Conservation (phyloP, 371 early-diverging fungal genomes). For the Lichtheimia hyalospora region DNA sequence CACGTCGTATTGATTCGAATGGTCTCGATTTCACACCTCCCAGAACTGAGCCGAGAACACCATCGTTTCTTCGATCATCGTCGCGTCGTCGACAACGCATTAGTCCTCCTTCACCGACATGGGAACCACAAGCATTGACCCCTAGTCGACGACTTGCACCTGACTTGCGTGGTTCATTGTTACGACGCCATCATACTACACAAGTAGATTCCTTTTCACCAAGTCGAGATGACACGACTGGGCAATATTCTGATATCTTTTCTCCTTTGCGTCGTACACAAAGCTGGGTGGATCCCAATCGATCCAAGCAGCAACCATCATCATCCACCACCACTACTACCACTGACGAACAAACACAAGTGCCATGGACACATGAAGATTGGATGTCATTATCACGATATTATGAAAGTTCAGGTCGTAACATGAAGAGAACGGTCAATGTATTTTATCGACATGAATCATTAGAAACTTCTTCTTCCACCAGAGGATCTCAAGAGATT, state of each 20-base stretch:
- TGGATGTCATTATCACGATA: slow-evolving; percentile 5
- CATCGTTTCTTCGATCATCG: neutral
- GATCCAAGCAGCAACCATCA: neutral
- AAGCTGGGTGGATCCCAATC: neutral
- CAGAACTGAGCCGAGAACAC: neutral
- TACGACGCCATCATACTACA: neutral
- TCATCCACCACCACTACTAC: neutral
- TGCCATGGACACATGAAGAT: slow-evolving; percentile 1
- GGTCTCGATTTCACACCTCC: neutral
- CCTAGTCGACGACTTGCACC: slow-evolving; percentile 1
- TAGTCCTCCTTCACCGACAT: neutral
- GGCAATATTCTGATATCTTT: neutral
- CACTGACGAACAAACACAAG: neutral
- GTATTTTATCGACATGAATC: slow-evolving; percentile 11
- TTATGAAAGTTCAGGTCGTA: slow-evolving; percentile 1
- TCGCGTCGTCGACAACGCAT: neutral
- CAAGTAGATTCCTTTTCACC: neutral
- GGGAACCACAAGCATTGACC: neutral
- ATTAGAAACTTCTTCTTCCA: neutral
- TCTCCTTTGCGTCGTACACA: slow-evolving; percentile 4
- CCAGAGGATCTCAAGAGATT: neutral
- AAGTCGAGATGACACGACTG: neutral
- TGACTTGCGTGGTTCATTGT: slow-evolving; percentile 5
- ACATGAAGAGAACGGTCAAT: slow-evolving; percentile 3
- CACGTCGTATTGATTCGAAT: neutral